Evolutionary conservation across 495 filamentous ascomycete species (phyloP).

Genomic region (Talaromyces wortmannii): DNA sequence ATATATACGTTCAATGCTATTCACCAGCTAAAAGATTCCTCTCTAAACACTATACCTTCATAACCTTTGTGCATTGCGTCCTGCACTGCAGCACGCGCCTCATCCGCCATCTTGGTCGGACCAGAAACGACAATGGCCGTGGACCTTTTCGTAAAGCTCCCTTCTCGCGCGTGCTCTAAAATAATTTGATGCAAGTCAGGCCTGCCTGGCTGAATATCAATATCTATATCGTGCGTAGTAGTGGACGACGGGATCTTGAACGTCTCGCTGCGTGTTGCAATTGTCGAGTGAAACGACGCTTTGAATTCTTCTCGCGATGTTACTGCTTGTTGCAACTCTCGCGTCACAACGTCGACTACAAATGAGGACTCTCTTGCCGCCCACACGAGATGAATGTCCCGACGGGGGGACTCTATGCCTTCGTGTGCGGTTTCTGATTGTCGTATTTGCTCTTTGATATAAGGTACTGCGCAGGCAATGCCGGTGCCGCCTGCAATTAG

Average conservation of each 20-base stretch:
- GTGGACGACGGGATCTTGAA: not conserved
- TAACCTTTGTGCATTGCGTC: slow-evolving; percentile 26
- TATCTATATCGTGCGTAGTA: not conserved
- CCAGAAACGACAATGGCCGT: slow-evolving; percentile 43
- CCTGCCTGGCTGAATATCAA: slow-evolving; percentile 20
- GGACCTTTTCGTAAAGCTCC: slow-evolving; percentile 14
- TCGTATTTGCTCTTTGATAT: slow-evolving; percentile 35
- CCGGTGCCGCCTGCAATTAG: slow-evolving; percentile 57
- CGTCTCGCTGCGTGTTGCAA: not conserved
- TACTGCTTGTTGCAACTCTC: slow-evolving; percentile 16
- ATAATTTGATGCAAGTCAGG: slow-evolving; percentile 27
- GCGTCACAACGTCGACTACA: slow-evolving; percentile 19
- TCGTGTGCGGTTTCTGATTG: slow-evolving; percentile 9
- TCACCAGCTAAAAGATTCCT: slow-evolving; percentile 39
- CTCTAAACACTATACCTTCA: slow-evolving; percentile 25
- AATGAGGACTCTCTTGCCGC: slow-evolving; percentile 29
- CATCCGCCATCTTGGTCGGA: slow-evolving; percentile 40
- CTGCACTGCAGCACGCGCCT: slow-evolving; percentile 34
- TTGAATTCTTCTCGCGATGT: slow-evolving; percentile 26
- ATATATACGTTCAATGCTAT: not conserved
- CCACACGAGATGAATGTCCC: slow-evolving; percentile 33
- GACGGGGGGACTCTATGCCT: not conserved
- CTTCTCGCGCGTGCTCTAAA: slow-evolving; percentile 19
- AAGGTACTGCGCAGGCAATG: slow-evolving; percentile 47
- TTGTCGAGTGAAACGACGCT: slow-evolving; percentile 28